Evolutionary conservation across 2,329 filamentous ascomycete genomes (phyloP), one percentile per base, ranked within the genome.

Genomic region (Colletotrichum gigasporum): DNA sequence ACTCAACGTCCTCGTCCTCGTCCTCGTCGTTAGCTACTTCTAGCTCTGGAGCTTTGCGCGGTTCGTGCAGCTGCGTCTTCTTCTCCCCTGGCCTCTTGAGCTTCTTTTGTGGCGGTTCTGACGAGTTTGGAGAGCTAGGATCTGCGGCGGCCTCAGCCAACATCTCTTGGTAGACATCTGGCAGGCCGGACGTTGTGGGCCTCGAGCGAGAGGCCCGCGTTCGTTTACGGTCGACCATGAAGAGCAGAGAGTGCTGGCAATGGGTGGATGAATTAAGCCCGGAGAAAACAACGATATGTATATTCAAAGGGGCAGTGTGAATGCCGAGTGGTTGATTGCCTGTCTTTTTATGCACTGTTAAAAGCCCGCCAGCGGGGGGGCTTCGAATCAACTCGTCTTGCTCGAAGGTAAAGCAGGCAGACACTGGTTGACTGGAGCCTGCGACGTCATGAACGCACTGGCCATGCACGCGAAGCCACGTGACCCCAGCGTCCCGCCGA

Each of bases 111-210:
- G 82, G 81, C 50, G 78, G 75, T 62, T 81, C 79, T 3, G 76
- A 70, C 45, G 68, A 72, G 68, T 61, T 69, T 50, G 57, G 68
- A 24, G 68, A 59, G 24, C 58, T 66, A 22, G 67, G 59, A 24
- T 71, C 61, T 41, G 72, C 72, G n/a, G 82, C 79, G n/a, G 79
- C 83, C 67, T 85, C 82, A 11, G 73, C 73, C 32, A 85, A 76
- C 82, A 85, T 82, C 65, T 84, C 78, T 41, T 73, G 76, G 69
- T 85, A 85, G 32, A 85, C 76, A 26, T 79, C 74, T 20, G 78
- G 76, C 5, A 78, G 66, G 20, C 54, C 55, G 14, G 45, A 35
- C 26, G 67, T 63, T 39, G 65, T 51, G 26, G 67, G 59, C 45
- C 45, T 66, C n/a, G 70, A 61, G 18, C 71, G 71, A 5, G 73